Conservation (phyloP, 2,329 filamentous ascomycete species). For the Hortaea sp. region DNA sequence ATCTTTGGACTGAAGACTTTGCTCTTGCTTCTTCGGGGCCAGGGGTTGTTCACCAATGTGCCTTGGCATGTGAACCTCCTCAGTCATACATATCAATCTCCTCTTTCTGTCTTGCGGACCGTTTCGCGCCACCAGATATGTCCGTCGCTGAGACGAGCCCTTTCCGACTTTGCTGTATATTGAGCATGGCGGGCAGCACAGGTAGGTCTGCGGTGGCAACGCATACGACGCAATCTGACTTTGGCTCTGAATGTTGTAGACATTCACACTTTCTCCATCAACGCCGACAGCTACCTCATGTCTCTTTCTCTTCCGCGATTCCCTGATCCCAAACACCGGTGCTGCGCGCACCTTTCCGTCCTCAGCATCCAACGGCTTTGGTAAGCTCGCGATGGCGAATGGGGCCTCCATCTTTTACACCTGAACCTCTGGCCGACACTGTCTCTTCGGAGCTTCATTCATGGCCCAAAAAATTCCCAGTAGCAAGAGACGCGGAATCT, state of each 20-base stretch:
- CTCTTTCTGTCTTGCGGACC: conserved; percentile 37
- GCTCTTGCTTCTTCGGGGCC: conserved; percentile 15
- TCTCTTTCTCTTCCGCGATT: conserved; percentile 50
- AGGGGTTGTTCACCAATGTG: conserved; percentile 18
- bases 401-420: conserved; percentile 20
- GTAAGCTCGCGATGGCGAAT: conserved; percentile 34
- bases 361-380: conserved; percentile 31
- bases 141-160: conserved; percentile 40
- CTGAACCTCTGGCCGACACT: background rate
- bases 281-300: conserved; percentile 51
- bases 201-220: conserved; percentile 48
- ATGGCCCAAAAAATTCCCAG: background rate
- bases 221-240: conserved; percentile 52
- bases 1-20: conserved; percentile 22
- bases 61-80: conserved; percentile 29
- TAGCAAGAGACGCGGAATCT: background rate
- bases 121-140: conserved; percentile 43
- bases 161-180: conserved; percentile 42
- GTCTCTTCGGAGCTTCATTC: conserved; percentile 3
- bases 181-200: conserved; percentile 49
- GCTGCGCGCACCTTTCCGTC: conserved; percentile 32
- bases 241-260: conserved; percentile 55
- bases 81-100: conserved; percentile 45
- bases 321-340: conserved; percentile 44
- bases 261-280: conserved; percentile 51